Percentiles rank a stretch among this genome's conserved stretches.
Evolutionary conservation across 1,284 basidiomycete genomes (phyloP).

Genomic region (Cyathus olla): DNA sequence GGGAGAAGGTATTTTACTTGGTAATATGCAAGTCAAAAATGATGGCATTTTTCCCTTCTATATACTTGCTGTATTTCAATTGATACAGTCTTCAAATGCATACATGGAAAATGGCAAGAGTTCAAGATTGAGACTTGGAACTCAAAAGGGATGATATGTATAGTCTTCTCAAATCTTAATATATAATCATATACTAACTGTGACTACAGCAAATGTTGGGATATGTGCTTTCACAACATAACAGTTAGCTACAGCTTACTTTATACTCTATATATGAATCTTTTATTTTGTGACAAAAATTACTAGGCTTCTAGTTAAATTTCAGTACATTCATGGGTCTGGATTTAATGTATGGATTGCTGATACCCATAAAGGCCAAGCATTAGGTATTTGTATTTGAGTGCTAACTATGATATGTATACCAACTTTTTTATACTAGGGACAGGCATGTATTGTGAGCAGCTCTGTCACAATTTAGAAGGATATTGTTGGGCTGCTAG

Average conservation of each 20-base stretch:
- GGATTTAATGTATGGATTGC: constrained; percentile 27
- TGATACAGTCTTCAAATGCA: constrained; percentile 33
- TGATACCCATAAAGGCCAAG: constrained; percentile 36
- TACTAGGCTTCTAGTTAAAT: constrained; percentile 20
- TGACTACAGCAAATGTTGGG: constrained; percentile 19
- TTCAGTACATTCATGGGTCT: constrained; percentile 29
- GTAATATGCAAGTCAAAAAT: constrained; percentile 27
- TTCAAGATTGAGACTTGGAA: constrained; percentile 38
- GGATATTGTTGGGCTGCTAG: too few species aligned
- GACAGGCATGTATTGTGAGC: background rate
- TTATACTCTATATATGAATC: constrained; percentile 24
- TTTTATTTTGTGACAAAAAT: constrained; percentile 24
- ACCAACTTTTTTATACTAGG: background rate
- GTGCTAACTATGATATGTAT: background rate
- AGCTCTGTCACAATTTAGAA: background rate
- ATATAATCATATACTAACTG: background rate
- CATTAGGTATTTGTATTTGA: constrained; percentile 14
- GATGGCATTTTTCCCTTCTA: constrained; percentile 26
- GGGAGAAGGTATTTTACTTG: background rate
- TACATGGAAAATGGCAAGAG: constrained; percentile 29
- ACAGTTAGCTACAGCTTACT: constrained; percentile 31
- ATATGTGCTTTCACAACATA: constrained; percentile 30
- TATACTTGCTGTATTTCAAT: constrained; percentile 19
- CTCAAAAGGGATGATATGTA: constrained; percentile 20
- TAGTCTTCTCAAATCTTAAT: background rate